Base-by-base conservation (phyloP, 345 rosid species). In the Salix purpurea region DNA sequence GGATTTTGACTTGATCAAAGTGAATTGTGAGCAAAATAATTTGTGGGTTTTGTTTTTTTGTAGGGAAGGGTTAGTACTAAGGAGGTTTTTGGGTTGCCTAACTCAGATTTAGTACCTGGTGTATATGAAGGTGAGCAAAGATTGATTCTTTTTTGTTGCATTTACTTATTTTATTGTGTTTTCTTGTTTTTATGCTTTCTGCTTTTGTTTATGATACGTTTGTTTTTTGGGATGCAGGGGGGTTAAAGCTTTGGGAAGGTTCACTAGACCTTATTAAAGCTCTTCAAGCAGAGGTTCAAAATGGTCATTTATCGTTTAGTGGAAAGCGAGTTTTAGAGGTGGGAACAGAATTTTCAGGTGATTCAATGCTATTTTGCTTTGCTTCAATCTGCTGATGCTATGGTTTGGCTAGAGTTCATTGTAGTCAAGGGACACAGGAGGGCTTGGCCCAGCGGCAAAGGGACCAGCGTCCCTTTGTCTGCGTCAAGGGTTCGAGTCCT, bases 231-330 rank as follows among this genome's bases (percentile, higher is more conserved):
- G 37, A 64, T 67, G 39, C 79, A 96, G 99, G 99, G 0, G 99
- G 99, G 46, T 88, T 96, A 71, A 96, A 96, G 87, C 91, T 96
- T 46, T 93, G 99, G 98, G 99, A 96, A 85, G 96, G 98, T 67
- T 96, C 99, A 14, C 69, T 93, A 28, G 99, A 96, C 88, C 96
- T 96, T 72, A 90, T 93, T 46, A 91, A 87, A 83, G 89, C 96
- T 80, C 90, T 93, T 26, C 89, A 77, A 28, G 78, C 89, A 1
- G 92, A 92, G 73, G 78, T 89, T 67, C 86, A 86, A 67, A 80
- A 80, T 26, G 90, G 86, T 28, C 78, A 76, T 70, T 64, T 92
- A 19, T 87, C 91, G 9, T 87, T 96, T 69, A 37, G 76, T 10
- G 89, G 94, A 24, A 96, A 91, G 81, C 73, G 84, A 62, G 97